Evolutionary conservation across 306 rosid species (phyloP).

Genomic region (Quercus parvula): DNA sequence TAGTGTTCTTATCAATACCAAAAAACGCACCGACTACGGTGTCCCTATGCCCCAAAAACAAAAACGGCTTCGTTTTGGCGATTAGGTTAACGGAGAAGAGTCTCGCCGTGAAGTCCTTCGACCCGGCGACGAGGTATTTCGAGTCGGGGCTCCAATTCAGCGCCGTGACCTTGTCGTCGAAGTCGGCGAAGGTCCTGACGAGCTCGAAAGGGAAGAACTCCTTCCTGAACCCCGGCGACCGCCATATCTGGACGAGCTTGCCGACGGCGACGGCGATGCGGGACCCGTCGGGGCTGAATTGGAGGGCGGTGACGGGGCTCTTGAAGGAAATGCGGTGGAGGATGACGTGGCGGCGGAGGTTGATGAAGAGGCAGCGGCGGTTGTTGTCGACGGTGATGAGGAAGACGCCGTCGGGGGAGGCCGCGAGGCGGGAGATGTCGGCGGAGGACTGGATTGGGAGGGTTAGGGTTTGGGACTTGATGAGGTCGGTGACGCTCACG

Average conservation of each 20-base stretch:
- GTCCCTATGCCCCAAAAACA: constrained; percentile 84
- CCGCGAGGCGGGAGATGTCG: constrained; percentile 66
- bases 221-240: constrained; percentile 65
- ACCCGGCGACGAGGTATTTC: constrained; percentile 58
- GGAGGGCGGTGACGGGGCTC: constrained; percentile 45
- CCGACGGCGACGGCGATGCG: constrained; percentile 77
- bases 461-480: constrained; percentile 65
- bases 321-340: constrained; percentile 89
- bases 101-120: constrained; percentile 83
- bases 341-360: constrained; percentile 78
- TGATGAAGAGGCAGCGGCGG: constrained; percentile 73
- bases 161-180: constrained; percentile 48
- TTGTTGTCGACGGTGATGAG: constrained; percentile 73
- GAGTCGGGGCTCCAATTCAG: constrained; percentile 87
- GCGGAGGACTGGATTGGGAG: constrained; percentile 80
- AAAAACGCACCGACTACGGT: constrained; percentile 70
- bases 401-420: constrained; percentile 76
- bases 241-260: constrained; percentile 81
- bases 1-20: constrained; percentile 57
- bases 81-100: constrained; percentile 46
- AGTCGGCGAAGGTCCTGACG: constrained; percentile 63
- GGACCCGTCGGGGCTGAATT: constrained; percentile 62
- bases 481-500: constrained; percentile 71
- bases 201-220: constrained; percentile 77
- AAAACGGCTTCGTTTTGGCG: constrained; percentile 46